Evolutionary conservation across 1,284 basidiomycete genomes (phyloP).

Genomic region (Cryptococcus floricola): DNA sequence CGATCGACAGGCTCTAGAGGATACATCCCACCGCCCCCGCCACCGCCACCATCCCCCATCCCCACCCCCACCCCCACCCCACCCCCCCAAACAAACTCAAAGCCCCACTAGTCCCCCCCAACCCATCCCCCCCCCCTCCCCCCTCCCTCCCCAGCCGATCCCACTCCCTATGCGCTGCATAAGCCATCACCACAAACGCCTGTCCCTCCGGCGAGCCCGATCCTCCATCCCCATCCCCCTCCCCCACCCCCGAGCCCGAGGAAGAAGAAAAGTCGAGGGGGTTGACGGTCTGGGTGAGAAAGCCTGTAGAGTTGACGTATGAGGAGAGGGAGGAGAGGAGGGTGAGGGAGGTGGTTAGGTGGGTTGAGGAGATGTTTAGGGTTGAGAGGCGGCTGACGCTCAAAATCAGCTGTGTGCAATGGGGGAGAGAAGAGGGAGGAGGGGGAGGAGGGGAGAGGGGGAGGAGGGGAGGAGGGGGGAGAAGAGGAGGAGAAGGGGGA

Average conservation of each 20-base stretch:
- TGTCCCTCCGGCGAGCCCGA: too few relatives aligned
- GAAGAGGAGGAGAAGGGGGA: conserved; percentile 44
- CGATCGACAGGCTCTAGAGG: not conserved
- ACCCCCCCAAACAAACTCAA: not conserved
- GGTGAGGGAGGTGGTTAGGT: conserved; percentile 32
- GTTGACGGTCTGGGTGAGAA: conserved; percentile 67
- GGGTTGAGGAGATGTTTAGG: conserved; percentile 39
- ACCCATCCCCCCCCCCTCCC: conserved; percentile 14
- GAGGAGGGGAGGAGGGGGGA: too few relatives aligned
- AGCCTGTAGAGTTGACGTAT: conserved; percentile 53
- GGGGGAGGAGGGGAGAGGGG: too few relatives aligned
- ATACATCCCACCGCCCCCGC: not conserved
- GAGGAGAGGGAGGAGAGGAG: conserved; percentile 35
- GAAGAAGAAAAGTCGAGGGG: conserved; percentile 61
- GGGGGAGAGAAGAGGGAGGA: conserved; percentile 15
- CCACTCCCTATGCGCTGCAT: conserved; percentile 71
- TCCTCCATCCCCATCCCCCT: too few relatives aligned
- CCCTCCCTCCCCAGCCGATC: conserved; percentile 55
- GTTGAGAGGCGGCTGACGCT: conserved; percentile 49
- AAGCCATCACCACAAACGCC: conserved; percentile 67
- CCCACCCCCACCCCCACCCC: not conserved
- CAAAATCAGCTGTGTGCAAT: too few relatives aligned
- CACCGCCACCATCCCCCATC: not conserved
- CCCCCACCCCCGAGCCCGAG: too few relatives aligned
- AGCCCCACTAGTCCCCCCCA: conserved; percentile 12